Conservation (phyloP, 306 rosid species). For the Ormosia emarginata region DNA sequence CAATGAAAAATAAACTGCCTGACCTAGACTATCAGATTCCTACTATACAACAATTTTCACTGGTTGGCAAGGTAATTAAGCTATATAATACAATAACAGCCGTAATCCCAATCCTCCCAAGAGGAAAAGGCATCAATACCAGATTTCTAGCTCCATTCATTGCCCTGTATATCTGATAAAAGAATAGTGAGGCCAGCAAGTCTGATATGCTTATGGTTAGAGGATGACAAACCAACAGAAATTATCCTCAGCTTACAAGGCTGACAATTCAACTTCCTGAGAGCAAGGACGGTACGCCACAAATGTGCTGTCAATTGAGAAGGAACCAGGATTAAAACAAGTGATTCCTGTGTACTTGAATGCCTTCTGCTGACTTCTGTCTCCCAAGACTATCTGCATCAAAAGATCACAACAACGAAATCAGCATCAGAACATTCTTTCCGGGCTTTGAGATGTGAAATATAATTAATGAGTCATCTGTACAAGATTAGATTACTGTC, state of each 20-base stretch:
- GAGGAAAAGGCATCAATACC: background rate
- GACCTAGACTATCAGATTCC: constrained; percentile 15
- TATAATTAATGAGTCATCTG: background rate
- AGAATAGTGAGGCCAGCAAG: background rate
- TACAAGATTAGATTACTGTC: constrained; percentile 4
- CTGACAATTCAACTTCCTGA: constrained; percentile 88
- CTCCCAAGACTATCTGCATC: constrained; percentile 78
- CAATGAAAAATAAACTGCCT: background rate
- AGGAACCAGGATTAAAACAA: constrained; percentile 89
- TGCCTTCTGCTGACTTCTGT: constrained; percentile 84
- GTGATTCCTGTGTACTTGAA: constrained; percentile 90
- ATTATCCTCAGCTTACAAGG: constrained; percentile 38
- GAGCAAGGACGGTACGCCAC: constrained; percentile 82
- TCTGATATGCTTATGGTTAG: constrained; percentile 6
- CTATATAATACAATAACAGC: background rate
- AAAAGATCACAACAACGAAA: constrained; percentile 14
- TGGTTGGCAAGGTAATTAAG: constrained; percentile 8
- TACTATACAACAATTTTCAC: constrained; percentile 33
- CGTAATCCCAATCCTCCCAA: constrained; percentile 7
- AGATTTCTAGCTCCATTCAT: constrained; percentile 14
- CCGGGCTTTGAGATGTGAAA: background rate
- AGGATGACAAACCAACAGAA: background rate
- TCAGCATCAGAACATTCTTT: constrained; percentile 19
- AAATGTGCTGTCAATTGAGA: constrained; percentile 72
- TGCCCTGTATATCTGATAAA: constrained; percentile 1